Conservation (phyloP, 306 rosid species). For the Cercis canadensis region DNA sequence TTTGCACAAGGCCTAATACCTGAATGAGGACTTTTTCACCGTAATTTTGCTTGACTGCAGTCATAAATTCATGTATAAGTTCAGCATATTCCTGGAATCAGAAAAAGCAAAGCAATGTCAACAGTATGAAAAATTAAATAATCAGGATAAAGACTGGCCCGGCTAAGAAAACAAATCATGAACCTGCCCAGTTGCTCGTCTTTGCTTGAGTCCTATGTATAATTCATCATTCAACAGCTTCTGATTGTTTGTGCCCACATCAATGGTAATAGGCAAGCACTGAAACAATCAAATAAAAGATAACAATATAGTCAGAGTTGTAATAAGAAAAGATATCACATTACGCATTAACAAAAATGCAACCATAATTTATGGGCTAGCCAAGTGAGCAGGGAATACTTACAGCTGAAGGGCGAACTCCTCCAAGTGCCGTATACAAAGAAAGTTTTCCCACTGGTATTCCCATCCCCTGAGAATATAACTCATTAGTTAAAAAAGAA, state of each 20-base stretch:
- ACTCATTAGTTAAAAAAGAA: constrained; percentile 6
- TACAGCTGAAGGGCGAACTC: constrained; percentile 93
- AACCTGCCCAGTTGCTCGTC: constrained; percentile 92
- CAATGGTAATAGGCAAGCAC: constrained; percentile 98
- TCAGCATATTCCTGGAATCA: constrained; percentile 81
- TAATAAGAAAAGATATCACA: constrained; percentile 14
- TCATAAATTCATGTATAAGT: constrained; percentile 87
- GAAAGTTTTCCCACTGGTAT: constrained; percentile 97
- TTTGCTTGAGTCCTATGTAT: constrained; percentile 93
- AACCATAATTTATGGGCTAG: background rate
- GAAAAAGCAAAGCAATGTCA: constrained; percentile 12
- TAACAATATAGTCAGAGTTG: background rate
- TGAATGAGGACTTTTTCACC: constrained; percentile 93
- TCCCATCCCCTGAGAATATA: constrained; percentile 86
- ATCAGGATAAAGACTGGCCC: constrained; percentile 4
- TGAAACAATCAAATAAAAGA: constrained; percentile 46
- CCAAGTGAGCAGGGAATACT: constrained; percentile 41
- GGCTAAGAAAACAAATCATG: constrained; percentile 15
- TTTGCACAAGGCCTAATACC: constrained; percentile 52
- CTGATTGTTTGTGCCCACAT: constrained; percentile 98
- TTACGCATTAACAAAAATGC: background rate
- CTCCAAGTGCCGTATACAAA: constrained; percentile 92
- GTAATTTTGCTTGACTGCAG: constrained; percentile 81
- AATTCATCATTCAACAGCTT: constrained; percentile 80
- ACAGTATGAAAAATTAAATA: constrained; percentile 16